Percentiles rank a stretch among this genome's conserved stretches.
phyloP scores from a whole-genome alignment of 2,329 filamentous ascomycete genomes.

The Colletotrichum eremochloae region DNA sequence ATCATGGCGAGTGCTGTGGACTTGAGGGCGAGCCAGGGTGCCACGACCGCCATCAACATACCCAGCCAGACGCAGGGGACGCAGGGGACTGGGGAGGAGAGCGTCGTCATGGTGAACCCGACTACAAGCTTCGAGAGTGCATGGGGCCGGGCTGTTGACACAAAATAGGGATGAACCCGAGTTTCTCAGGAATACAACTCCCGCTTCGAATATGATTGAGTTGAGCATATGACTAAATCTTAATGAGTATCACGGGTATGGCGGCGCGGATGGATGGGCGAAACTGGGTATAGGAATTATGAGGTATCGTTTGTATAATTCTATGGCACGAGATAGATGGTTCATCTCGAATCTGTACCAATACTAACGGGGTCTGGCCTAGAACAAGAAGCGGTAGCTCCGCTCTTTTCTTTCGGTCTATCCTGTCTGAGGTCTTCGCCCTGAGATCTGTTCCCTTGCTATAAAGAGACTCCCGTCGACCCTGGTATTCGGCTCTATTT shows the following conservation, averaged over 20 bases:
- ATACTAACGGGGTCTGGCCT: conserved; percentile 23
- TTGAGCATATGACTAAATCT: background rate
- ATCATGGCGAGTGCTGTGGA: conserved; percentile 56
- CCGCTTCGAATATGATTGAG: background rate
- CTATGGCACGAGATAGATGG: conserved; percentile 38
- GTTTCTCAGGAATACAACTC: background rate
- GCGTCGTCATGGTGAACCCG: conserved; percentile 66
- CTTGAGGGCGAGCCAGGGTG: conserved; percentile 47
- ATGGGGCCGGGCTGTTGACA: conserved; percentile 74
- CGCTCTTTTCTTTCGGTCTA: conserved; percentile 18
- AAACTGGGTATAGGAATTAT: conserved; percentile 11
- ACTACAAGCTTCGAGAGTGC: conserved; percentile 73
- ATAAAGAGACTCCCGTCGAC: background rate
- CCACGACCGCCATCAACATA: conserved; percentile 40
- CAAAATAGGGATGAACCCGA: conserved; percentile 40
- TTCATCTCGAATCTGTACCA: conserved; percentile 35
- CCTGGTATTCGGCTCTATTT: background rate
- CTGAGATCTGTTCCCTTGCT: background rate
- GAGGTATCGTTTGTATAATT: conserved; percentile 41
- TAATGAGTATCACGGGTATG: conserved; percentile 31
- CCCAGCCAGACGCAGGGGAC: conserved; percentile 44
- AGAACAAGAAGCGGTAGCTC: conserved; percentile 19
- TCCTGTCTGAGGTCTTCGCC: background rate
- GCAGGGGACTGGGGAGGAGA: conserved; percentile 58
- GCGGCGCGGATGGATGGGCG: background rate